phyloP scores from a whole-genome alignment of 179 eudicot genomes.

The Beta lomatogona region DNA sequence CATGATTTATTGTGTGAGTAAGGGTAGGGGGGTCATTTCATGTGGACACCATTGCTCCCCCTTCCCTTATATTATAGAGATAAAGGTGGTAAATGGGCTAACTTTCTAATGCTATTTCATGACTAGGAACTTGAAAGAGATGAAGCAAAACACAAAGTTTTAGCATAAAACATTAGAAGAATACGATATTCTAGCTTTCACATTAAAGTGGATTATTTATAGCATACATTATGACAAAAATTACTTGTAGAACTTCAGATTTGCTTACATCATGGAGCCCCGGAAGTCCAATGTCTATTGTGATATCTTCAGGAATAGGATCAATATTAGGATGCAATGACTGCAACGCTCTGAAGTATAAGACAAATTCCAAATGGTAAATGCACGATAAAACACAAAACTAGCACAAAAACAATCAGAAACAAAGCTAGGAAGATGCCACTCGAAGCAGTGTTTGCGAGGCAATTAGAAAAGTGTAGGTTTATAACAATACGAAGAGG shows the following conservation, averaged over 20 bases:
- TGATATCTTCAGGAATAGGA: slow-evolving; percentile 79
- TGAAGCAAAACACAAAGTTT: not conserved
- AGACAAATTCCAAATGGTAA: slow-evolving; percentile 11
- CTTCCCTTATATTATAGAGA: not conserved
- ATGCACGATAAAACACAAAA: not conserved
- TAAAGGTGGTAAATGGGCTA: not conserved
- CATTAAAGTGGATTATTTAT: not conserved
- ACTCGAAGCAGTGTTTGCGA: not conserved
- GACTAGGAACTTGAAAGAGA: not conserved
- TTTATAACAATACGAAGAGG: not conserved
- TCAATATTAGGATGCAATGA: slow-evolving; percentile 60
- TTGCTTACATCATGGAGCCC: slow-evolving; percentile 78
- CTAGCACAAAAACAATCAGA: not conserved
- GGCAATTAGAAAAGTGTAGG: not conserved
- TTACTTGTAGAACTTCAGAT: slow-evolving; percentile 8
- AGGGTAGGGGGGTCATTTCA: no score
- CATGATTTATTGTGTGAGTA: no score
- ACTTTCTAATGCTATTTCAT: not conserved
- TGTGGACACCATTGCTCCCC: no score
- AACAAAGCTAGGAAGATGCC: not conserved
- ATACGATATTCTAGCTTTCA: not conserved
- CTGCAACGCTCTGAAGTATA: slow-evolving; percentile 61
- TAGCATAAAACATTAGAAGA: not conserved
- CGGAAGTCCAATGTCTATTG: slow-evolving; percentile 61
- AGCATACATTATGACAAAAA: slow-evolving; percentile 10